Evolutionary conservation across 2,329 filamentous ascomycete species (phyloP).

Genomic region (Colletotrichum sp.): DNA sequence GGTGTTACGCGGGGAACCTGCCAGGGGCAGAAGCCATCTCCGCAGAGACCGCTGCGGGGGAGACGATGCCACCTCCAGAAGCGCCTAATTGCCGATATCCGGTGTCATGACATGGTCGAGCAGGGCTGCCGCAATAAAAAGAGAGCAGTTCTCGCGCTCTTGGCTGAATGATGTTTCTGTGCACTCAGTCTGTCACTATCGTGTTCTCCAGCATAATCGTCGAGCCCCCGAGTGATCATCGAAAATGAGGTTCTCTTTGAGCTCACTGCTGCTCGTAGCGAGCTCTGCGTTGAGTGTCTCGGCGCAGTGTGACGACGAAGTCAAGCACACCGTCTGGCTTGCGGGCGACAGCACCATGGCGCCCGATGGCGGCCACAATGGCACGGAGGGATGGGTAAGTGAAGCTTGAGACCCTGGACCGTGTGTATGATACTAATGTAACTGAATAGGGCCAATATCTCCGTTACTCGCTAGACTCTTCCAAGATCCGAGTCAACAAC

Average conservation of each 20-base stretch:
- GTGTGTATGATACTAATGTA: not conserved
- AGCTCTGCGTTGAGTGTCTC: not conserved
- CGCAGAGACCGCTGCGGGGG: not conserved
- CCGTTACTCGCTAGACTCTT: constrained; percentile 45
- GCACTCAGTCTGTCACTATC: not conserved
- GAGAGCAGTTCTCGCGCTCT: not conserved
- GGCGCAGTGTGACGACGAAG: not conserved
- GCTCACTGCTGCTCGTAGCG: not conserved
- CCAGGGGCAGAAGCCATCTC: not conserved
- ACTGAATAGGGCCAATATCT: constrained; percentile 55
- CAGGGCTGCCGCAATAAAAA: not conserved
- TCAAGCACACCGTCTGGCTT: constrained; percentile 52
- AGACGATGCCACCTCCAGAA: not conserved
- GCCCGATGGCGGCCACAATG: constrained; percentile 39
- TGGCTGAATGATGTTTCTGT: too few relatives aligned
- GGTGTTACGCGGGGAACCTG: constrained; percentile 1
- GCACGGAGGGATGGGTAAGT: constrained; percentile 57
- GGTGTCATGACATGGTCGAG: not conserved
- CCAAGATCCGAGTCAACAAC: constrained; percentile 54
- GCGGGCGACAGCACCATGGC: constrained; percentile 70
- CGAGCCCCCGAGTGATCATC: not conserved
- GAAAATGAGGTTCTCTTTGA: not conserved
- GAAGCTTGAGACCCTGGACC: not conserved
- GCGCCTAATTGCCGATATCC: constrained; percentile 6
- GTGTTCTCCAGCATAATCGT: not conserved